Evolutionary conservation across 2,329 filamentous ascomycete genomes (phyloP), one percentile per base, ranked within the genome.

Genomic region (Aureobasidium leucospermi): DNA sequence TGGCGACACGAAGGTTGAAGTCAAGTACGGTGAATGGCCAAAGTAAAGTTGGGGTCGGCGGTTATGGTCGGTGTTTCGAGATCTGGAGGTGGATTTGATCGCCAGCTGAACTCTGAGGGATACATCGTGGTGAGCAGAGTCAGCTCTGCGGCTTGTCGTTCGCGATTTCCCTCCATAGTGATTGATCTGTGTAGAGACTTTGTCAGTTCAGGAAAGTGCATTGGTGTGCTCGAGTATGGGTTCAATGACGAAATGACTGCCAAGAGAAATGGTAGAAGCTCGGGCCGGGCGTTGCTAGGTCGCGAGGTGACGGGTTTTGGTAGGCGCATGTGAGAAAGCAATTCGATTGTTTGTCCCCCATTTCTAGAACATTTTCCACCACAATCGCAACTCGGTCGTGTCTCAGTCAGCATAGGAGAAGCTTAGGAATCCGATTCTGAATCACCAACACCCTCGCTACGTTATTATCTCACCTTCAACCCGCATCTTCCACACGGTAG

Each of bases 41-140:
- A 36, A n/a, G 31, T 42, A 32, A 62, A 61, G 32, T 16, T 49
- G 1, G 60, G 52, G 19, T 63, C 58, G 41, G 36, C 29, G 45
- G 36, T 46, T 29, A 56, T 31, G 31, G 59, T 23, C 4, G 39
- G 31, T 5, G 46, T 16, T 10, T 47, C 39, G 41, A 61, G 48
- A 19, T 60, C 48, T n/a, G 58, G 57, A 1, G 45, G 39, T 23
- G 53, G 31, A 4, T 31, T 31, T n/a, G n/a, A 60, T 41, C 56
- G 58, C 62, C 62, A 63, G 46, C n/a, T 19, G 49, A 63, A 63
- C n/a, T 63, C 62, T 15, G 61, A 45, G n/a, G 62, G 60, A n/a
- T 63, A 63, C 62, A 63, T 63, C 51, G 60, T 62, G n/a, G 59
- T 45, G 16, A 63, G 55, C 28, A 63, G 58, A 3, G 57, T 36